phyloP scores from a whole-genome alignment of 768 basidiomycete species.

The Russula vinacea region DNA sequence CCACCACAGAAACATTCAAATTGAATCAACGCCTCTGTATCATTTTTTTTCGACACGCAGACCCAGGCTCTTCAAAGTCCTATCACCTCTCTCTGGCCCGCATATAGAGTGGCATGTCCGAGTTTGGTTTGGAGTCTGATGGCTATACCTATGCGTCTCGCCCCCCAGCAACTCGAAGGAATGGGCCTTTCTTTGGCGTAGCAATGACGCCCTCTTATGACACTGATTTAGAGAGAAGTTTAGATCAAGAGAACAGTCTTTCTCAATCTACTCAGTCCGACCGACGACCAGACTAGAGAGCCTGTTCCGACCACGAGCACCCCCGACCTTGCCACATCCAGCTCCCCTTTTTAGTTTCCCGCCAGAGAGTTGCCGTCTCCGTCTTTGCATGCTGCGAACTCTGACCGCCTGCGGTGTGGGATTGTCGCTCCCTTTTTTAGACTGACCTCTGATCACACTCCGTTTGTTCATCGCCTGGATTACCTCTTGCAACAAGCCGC shows the following conservation, averaged over 20 bases:
- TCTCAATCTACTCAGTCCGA: constrained; percentile 1
- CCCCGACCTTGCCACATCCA: constrained; percentile 18
- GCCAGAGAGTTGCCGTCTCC: background rate
- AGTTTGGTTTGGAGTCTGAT: background rate
- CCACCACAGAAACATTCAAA: no score
- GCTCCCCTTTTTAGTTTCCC: constrained; percentile 8
- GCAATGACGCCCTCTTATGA: background rate
- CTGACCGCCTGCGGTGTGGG: background rate
- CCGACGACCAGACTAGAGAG: background rate
- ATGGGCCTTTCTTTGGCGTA: background rate
- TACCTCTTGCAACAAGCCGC: constrained; percentile 1
- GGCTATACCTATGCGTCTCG: background rate
- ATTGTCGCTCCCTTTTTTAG: background rate
- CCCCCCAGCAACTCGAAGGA: background rate
- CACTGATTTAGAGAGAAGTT: background rate
- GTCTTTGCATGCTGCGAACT: background rate
- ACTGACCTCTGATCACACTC: background rate
- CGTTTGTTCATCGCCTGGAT: constrained; percentile 12
- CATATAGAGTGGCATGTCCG: constrained; percentile 10
- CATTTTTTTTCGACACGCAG: background rate
- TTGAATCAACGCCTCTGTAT: background rate
- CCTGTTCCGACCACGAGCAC: constrained; percentile 12
- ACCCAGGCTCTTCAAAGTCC: background rate
- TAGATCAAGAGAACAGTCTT: background rate
- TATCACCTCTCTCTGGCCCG: background rate